A percentile compares a stretch with the other conserved stretches of the same genome.
These are phyloP conservation scores for Anaeromyces robustus DNA, from an alignment of 192 early-diverging fungal genomes.

Conservation along the genomic window DNA sequence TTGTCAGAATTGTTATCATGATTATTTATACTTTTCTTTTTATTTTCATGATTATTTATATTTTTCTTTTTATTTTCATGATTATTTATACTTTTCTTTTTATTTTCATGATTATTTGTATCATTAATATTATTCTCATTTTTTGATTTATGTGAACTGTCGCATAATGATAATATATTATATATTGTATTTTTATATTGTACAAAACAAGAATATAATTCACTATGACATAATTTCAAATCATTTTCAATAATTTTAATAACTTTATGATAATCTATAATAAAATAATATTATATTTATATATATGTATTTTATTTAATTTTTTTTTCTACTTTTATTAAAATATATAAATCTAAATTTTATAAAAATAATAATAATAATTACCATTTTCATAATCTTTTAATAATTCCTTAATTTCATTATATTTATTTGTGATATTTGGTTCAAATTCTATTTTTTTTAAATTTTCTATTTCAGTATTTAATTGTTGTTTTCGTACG, in stretches of 20 bases:
- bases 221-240: not conserved
- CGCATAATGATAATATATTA: not conserved
- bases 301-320: too few relatives aligned
- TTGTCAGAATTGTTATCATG: too few relatives aligned
- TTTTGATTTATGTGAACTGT: not conserved
- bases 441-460: not conserved
- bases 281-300: too few relatives aligned
- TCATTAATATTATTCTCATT: not conserved
- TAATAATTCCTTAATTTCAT: not conserved
- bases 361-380: too few relatives aligned
- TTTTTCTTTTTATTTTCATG: not conserved
- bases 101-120: not conserved
- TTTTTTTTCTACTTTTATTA: too few relatives aligned
- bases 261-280: not conserved
- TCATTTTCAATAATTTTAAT: not conserved
- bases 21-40: too few relatives aligned
- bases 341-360: too few relatives aligned
- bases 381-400: not conserved
- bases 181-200: not conserved
- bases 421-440: not conserved
- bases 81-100: not conserved
- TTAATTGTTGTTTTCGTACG: not conserved
- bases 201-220: not conserved
- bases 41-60: not conserved
- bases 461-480: not conserved